Percentiles rank a stretch among this genome's conserved stretches.
These are phyloP conservation scores for Carallia pectinifolia DNA, from an alignment of 345 rosid species.

Conservation along the genomic window DNA sequence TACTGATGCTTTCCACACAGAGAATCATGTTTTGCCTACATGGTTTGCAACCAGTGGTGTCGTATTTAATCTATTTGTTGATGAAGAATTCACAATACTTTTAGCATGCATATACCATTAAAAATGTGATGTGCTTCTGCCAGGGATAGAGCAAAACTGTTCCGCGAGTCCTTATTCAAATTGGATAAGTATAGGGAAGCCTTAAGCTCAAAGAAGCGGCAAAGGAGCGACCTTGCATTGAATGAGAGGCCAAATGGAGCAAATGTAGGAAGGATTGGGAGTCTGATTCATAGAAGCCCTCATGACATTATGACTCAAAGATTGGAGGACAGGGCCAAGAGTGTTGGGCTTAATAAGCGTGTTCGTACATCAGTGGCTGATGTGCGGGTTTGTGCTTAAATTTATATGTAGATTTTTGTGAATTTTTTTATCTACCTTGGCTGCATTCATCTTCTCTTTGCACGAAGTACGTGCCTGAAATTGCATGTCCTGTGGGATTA, in stretches of 20 bases:
- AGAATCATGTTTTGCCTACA: background rate
- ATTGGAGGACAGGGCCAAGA: constrained; percentile 71
- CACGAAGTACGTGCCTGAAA: background rate
- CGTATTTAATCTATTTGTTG: background rate
- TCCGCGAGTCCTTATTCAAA: constrained; percentile 60
- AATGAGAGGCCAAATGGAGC: constrained; percentile 60
- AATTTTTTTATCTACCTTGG: constrained; percentile 2
- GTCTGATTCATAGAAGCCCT: constrained; percentile 63
- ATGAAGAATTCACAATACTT: background rate
- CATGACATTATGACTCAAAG: constrained; percentile 58
- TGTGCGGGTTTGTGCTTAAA: constrained; percentile 67
- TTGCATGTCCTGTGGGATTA: too few species aligned
- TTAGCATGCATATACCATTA: constrained; percentile 15
- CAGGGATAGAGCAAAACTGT: constrained; percentile 74
- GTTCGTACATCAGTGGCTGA: constrained; percentile 61
- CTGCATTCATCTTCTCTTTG: constrained; percentile 1
- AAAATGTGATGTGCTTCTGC: constrained; percentile 24
- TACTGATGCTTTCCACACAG: background rate
- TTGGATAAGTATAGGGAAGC: constrained; percentile 69
- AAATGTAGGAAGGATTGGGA: constrained; percentile 53
- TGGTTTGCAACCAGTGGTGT: background rate
- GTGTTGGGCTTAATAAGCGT: constrained; percentile 73
- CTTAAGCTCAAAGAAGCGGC: constrained; percentile 73
- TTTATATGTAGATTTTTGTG: constrained; percentile 15
- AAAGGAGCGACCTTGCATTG: constrained; percentile 51